A percentile compares a stretch with the other conserved stretches of the same genome.
Conservation (phyloP, 768 basidiomycete genomes). For the Suillus weaverae region DNA sequence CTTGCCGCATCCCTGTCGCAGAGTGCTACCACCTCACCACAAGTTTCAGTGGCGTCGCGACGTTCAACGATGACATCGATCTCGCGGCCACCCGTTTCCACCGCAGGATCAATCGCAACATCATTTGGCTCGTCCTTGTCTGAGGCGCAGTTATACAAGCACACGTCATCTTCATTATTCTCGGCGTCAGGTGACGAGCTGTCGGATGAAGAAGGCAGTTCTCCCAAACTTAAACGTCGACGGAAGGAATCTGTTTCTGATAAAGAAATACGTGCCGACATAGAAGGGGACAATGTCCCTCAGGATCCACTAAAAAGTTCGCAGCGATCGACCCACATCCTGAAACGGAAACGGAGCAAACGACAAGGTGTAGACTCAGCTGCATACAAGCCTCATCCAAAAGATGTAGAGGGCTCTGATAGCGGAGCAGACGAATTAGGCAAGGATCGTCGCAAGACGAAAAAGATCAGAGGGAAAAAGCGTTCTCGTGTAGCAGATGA, state of each 20-base stretch:
- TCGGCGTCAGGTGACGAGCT: slow-evolving; percentile 30
- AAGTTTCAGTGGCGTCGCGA: slow-evolving; percentile 15
- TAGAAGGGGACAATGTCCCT: not conserved
- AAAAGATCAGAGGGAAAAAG: slow-evolving; percentile 10
- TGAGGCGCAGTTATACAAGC: slow-evolving; percentile 18
- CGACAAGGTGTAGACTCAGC: slow-evolving; percentile 35
- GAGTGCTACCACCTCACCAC: slow-evolving; percentile 9
- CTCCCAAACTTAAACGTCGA: slow-evolving; percentile 10
- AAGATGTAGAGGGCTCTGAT: slow-evolving; percentile 23
- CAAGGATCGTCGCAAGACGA: slow-evolving; percentile 10
- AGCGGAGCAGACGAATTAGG: slow-evolving; percentile 22
- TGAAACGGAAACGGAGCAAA: slow-evolving; percentile 22
- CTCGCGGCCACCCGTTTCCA: slow-evolving; percentile 23
- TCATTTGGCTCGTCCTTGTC: slow-evolving; percentile 16
- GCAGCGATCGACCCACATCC: slow-evolving; percentile 1
- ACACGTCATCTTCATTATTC: slow-evolving; percentile 24
- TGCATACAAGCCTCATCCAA: slow-evolving; percentile 39
- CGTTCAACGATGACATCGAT: slow-evolving; percentile 22
- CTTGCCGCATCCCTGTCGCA: slow-evolving; percentile 6
- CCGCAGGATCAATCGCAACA: slow-evolving; percentile 21
- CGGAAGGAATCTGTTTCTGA: slow-evolving; percentile 19
- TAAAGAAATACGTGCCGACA: not conserved
- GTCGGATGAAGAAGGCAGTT: slow-evolving; percentile 13
- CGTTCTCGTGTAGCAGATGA: slow-evolving; percentile 7
- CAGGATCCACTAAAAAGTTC: not conserved